Evolutionary conservation across 1,139 yeast genomes (phyloP).

Genomic region (Yamadazyma aaseri): DNA sequence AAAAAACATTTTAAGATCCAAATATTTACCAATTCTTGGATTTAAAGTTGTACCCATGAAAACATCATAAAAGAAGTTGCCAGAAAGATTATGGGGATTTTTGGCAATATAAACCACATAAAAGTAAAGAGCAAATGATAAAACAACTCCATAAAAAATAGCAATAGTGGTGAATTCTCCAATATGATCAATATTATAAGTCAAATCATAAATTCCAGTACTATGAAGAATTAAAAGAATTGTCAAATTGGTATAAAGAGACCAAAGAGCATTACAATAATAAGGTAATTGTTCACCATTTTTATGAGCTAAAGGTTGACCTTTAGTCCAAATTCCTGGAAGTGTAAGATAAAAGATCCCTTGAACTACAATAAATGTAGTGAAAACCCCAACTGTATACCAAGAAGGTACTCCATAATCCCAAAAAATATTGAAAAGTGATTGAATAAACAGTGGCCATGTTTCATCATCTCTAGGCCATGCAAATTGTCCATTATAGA

Average conservation of each 20-base stretch:
- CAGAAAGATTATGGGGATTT: constrained; percentile 87
- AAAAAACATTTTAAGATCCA: constrained; percentile 92
- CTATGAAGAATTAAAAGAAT: constrained; percentile 63
- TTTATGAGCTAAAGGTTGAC: constrained; percentile 85
- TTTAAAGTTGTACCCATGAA: constrained; percentile 98
- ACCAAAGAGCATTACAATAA: constrained; percentile 87
- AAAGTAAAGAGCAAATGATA: constrained; percentile 62
- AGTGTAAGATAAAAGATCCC: constrained; percentile 74
- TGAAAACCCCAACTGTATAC: constrained; percentile 68
- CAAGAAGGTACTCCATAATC: constrained; percentile 68
- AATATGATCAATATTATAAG: constrained; percentile 73
- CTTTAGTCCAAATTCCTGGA: constrained; percentile 95
- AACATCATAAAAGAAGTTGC: constrained; percentile 83
- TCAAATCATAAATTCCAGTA: constrained; percentile 69
- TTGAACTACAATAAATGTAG: constrained; percentile 70
- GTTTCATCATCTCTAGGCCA: constrained; percentile 63
- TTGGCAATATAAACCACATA: constrained; percentile 65
- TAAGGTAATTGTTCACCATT: constrained; percentile 81
- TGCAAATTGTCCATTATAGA: constrained; percentile 72
- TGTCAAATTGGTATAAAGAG: constrained; percentile 69
- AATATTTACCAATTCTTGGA: constrained; percentile 86
- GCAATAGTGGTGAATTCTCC: constrained; percentile 94
- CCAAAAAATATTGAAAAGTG: constrained; percentile 44
- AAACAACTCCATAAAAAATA: constrained; percentile 68
- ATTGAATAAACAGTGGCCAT: constrained; percentile 51